Conservation (phyloP, 345 rosid genomes). For the Salix viminalis region DNA sequence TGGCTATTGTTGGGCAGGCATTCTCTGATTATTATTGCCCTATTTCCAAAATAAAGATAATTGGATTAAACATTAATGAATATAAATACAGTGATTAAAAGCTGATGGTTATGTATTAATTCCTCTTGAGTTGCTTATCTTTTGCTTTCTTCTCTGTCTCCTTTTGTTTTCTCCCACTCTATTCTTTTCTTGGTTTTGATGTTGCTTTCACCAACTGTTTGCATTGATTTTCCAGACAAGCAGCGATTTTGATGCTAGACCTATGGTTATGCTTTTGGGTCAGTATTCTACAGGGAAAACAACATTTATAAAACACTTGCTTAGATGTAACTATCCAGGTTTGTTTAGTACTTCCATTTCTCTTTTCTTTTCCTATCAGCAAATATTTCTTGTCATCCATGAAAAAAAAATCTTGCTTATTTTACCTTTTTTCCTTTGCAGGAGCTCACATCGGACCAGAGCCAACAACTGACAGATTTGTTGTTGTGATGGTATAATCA, state of each 20-base stretch:
- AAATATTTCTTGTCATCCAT: background rate
- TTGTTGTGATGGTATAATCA: conserved; percentile 25
- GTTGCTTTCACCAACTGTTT: background rate
- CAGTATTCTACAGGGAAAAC: conserved; percentile 28
- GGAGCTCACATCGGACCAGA: conserved; percentile 36
- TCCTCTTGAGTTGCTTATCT: background rate
- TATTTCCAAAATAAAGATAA: no score
- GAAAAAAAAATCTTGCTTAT: background rate
- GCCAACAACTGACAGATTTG: conserved; percentile 33
- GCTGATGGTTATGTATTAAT: no score
- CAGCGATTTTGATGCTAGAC: conserved; percentile 32
- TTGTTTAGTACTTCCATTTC: conserved; percentile 5
- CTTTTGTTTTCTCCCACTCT: background rate
- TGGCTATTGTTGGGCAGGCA: no score
- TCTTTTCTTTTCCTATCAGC: background rate
- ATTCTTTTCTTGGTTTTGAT: background rate
- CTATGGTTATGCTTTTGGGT: conserved; percentile 37
- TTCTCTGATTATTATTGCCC: no score
- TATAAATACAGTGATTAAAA: no score
- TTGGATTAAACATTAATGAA: no score
- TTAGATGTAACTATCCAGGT: conserved; percentile 30
- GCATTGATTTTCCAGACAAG: conserved; percentile 13
- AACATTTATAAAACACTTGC: conserved; percentile 28
- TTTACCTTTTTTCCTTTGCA: conserved; percentile 8
- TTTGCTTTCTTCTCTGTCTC: background rate